phyloP scores from a whole-genome alignment of 2,329 filamentous ascomycete genomes.

The Alternaria ethzedia region DNA sequence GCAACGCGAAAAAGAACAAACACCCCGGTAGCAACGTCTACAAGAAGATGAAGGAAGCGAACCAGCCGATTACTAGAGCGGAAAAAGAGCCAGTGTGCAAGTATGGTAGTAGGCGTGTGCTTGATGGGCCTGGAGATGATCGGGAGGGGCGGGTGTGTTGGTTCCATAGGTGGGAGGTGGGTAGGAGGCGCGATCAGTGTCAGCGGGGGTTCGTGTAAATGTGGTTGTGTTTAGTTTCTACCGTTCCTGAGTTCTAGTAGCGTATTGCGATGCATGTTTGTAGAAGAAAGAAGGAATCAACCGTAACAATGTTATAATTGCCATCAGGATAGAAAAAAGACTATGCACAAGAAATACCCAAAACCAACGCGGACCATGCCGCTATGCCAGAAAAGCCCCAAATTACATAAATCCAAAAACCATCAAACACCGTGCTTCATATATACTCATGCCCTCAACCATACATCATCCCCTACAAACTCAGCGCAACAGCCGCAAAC shows the following conservation, averaged over 20 bases:
- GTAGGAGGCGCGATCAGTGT: neutral
- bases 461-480: slow-evolving; percentile 20
- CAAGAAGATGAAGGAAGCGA: no score
- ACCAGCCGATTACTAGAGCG: no score
- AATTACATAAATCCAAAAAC: neutral
- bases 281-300: no score
- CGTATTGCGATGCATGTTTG: no score
- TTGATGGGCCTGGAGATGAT: neutral
- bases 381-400: neutral
- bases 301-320: neutral
- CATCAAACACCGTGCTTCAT: slow-evolving; percentile 2
- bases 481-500: slow-evolving; percentile 34
- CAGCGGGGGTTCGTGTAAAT: no score
- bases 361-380: neutral
- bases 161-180: neutral
- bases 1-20: no score
- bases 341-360: neutral
- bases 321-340: neutral
- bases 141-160: neutral
- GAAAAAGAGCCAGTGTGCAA: no score
- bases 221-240: no score
- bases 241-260: no score
- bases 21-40: no score
- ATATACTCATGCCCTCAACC: neutral
- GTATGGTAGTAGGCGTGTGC: no score